Base-by-base conservation (phyloP, 208 protist genomes). In the Acanthamoeba triangularis region DNA sequence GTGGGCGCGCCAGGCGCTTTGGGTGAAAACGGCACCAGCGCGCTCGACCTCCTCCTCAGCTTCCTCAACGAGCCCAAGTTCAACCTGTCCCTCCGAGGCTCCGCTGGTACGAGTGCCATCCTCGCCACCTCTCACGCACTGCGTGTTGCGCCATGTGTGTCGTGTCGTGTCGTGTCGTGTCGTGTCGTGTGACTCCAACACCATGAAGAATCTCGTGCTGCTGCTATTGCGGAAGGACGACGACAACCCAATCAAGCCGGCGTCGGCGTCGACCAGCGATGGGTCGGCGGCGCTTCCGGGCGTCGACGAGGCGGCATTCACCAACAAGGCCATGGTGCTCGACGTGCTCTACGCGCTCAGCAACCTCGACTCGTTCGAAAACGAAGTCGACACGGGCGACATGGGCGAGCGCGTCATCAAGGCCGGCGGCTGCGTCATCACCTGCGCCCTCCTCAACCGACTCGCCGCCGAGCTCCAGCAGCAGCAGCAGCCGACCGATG, bases 341-440 rank as follows among this genome's bases (percentile, higher is more conserved):
- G 91, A 94, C 37, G 69, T 94, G 30, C 91, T 94, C 69, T 94
- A 94, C 54, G 91, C 91, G 23, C 47, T 94, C 18, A 85, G 41
- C 72, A 80, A 94, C 72, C 49, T 85, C 8, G 91, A 94, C 54
- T 82, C 91, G 2, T 94, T 85, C 30, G 91, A 94, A n/a, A 94
- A 94, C 72, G 91, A 85, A 41, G 54, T 85, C 30, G 72, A 94
- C 35, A 25, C 30, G 33, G 91, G 91, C 47, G 72, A 94, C 37
- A 94, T 94, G 69, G 91, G 91, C 49, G 63, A 80, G 49, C 44
- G 49, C 49, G 49, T 94, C 49, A 94, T 94, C 37, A 80, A 85
- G 52, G 72, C 69, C 54, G 91, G 91, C 49, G 91, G 91, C 44
- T 94, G 91, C 56, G 72, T 94, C 56, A 52, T 94, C 49, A 54